Evolutionary conservation across 1,284 basidiomycete species (phyloP), one percentile per base, ranked within the genome.

Genomic region (Trametes versicolor): DNA sequence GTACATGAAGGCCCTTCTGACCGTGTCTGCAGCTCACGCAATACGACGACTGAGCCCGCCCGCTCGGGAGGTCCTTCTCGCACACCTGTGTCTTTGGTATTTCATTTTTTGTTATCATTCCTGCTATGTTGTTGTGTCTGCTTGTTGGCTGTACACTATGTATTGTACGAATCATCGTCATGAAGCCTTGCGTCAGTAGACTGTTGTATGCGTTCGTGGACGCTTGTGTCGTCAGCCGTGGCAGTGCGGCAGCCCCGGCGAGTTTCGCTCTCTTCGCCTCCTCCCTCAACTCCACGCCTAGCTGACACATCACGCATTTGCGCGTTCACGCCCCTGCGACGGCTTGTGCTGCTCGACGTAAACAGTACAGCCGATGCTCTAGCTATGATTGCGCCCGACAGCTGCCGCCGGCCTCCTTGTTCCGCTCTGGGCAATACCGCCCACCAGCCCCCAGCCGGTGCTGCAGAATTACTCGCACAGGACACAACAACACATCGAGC

Each of bases 1-100:
- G 7, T 58, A 25, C 54, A 32, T 10, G 29, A 2, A 25, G 34
- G 34, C 23, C 9, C 4, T 29, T 21, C 53, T 63, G 43, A 51
- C n/a, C 1, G 36, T 9, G 36, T 54, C 25, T 57, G 51, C 57
- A 83, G 81, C 75, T 83, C 50, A 82, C 80, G 29, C 80, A 82
- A 76, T 82, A 82, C 65, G 81, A 79, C 34, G 72, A 73, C 45
- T 73, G 64, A 66, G 19, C 50, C 21, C 13, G 3, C 15, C 4
- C 15, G 2, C 4, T 39, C 17, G 4, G 15, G 21, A 9, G 19
- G 17, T n/a, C 10, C 13, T 45, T 4, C 27, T 25, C 36, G 36
- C 29, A 27, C n/a, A 17, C 21, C 21, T 27, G 13, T 5, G 10
- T 3, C 39, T 25, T 32, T 54, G n/a, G 32, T 23, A 29, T 43